A percentile compares a stretch with the other conserved stretches of the same genome.
These are phyloP conservation scores for Aureobasidium mangrovei DNA, from an alignment of 2,329 filamentous ascomycete species.

Conservation along the genomic window DNA sequence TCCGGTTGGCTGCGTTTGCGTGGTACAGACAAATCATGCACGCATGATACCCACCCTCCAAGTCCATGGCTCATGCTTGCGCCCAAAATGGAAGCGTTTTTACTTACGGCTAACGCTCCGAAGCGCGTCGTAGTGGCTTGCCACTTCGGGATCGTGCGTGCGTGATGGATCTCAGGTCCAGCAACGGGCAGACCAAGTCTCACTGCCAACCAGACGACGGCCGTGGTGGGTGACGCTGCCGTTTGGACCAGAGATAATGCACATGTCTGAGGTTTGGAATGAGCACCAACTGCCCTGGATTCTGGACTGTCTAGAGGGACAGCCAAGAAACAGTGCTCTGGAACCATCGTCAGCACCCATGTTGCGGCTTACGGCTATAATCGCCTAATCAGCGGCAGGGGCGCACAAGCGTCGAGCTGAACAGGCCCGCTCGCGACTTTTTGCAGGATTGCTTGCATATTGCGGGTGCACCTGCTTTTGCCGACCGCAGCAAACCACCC, in stretches of 20 bases:
- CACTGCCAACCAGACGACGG: background rate
- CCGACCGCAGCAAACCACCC: background rate
- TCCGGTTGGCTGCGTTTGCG: conserved; percentile 7
- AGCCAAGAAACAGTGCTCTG: background rate
- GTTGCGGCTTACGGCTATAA: background rate
- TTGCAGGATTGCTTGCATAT: background rate
- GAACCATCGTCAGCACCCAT: background rate
- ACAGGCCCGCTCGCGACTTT: too few relatives aligned
- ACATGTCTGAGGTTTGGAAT: background rate
- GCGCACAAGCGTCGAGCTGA: conserved; percentile 2
- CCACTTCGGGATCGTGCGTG: background rate
- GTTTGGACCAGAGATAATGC: background rate
- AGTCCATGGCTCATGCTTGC: conserved; percentile 1
- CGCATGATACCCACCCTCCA: background rate
- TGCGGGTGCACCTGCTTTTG: conserved; percentile 6
- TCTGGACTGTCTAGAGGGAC: background rate
- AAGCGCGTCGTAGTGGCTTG: background rate
- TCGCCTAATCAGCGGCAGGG: background rate
- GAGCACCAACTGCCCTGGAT: background rate
- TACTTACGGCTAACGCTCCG: background rate
- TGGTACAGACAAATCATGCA: conserved; percentile 3
- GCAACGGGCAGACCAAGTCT: too few relatives aligned
- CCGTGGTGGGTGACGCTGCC: background rate
- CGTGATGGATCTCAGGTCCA: too few relatives aligned
- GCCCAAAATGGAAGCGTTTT: background rate